Evolutionary conservation across 164 flowering plant species (phyloP).

Genomic region (Taxillus chinensis): DNA sequence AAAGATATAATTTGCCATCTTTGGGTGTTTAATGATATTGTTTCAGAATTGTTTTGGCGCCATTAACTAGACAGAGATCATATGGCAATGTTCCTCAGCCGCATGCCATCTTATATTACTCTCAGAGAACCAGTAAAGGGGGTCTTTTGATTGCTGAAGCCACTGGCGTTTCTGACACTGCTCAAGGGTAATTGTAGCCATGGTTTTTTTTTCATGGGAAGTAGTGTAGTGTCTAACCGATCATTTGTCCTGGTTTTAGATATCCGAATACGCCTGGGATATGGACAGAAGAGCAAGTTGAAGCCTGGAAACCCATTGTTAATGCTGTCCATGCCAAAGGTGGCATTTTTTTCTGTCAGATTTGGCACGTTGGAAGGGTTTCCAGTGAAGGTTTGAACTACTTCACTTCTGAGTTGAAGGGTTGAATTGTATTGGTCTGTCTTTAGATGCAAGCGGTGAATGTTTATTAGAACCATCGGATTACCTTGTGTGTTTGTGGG

Average conservation of each 20-base stretch:
- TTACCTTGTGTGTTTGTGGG: no score
- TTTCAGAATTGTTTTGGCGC: conserved; percentile 42
- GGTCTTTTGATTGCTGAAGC: conserved; percentile 50
- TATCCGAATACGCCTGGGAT: conserved; percentile 37
- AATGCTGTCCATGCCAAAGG: conserved; percentile 48
- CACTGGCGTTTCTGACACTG: conserved; percentile 22
- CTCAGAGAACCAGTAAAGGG: conserved; percentile 44
- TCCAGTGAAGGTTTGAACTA: conserved; percentile 17
- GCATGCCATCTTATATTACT: conserved; percentile 42
- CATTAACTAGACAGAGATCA: conserved; percentile 38
- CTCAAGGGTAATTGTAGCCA: background rate
- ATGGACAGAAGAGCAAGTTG: conserved; percentile 47
- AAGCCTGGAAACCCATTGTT: conserved; percentile 53
- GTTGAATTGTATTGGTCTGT: no score
- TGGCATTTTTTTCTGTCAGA: conserved; percentile 41
- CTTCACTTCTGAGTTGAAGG: no score
- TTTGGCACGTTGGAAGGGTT: conserved; percentile 45
- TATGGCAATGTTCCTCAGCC: conserved; percentile 41
- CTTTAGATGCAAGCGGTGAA: no score
- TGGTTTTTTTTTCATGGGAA: background rate
- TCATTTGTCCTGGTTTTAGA: conserved; percentile 10
- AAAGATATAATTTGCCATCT: no score
- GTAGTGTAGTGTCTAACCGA: background rate
- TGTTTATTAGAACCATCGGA: no score
- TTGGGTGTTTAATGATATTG: background rate